Evolutionary conservation across 2,329 filamentous ascomycete genomes (phyloP).

Genomic region (Pseudogymnoascus sp.): DNA sequence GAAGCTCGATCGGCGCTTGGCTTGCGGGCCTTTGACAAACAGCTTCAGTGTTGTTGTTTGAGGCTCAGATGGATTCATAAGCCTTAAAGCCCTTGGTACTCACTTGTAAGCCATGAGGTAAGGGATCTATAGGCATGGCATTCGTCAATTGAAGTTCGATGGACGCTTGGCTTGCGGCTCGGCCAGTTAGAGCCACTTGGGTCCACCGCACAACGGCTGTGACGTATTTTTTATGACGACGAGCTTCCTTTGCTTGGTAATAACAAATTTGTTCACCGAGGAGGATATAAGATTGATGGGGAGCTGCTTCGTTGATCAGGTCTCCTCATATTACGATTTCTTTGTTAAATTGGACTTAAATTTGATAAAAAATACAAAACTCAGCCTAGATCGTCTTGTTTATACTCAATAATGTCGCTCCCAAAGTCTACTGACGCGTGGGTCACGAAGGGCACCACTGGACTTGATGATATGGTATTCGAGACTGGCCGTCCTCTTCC

Average conservation of each 20-base stretch:
- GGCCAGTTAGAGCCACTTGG: not conserved
- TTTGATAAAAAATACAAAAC: not conserved
- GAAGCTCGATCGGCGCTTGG: not conserved
- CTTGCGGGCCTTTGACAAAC: not conserved
- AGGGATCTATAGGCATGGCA: not conserved
- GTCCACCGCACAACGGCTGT: not conserved
- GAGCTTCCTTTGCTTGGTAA: not conserved
- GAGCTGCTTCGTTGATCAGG: not conserved
- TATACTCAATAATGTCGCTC: constrained; percentile 13
- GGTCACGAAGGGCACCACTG: constrained; percentile 40
- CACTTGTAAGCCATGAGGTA: not conserved
- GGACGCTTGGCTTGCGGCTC: not conserved
- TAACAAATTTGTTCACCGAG: not conserved
- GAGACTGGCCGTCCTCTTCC: constrained; percentile 29
- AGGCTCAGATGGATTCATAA: not conserved
- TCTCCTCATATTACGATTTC: not conserved
- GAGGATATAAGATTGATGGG: not conserved
- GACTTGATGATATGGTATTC: constrained; percentile 41
- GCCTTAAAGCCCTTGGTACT: no score
- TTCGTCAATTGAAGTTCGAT: not conserved
- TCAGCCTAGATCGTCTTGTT: not conserved
- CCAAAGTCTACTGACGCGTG: constrained; percentile 32
- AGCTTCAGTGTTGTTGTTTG: not conserved
- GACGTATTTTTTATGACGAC: not conserved
- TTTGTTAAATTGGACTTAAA: not conserved